A percentile compares a stretch with the other conserved stretches of the same genome.
phyloP scores from a whole-genome alignment of 176 grass and related monocot species.

The Carex parvula region DNA sequence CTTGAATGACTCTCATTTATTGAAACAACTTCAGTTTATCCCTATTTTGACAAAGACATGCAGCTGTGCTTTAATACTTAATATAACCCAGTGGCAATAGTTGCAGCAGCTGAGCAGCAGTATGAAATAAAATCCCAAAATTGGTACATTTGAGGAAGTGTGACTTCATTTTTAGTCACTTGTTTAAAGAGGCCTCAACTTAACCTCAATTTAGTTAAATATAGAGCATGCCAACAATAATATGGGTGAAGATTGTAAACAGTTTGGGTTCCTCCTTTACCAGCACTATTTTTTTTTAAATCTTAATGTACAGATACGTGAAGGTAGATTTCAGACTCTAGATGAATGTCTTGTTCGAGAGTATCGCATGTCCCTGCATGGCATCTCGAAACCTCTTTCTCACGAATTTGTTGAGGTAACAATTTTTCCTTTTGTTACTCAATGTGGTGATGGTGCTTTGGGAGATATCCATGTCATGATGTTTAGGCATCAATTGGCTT shows the following conservation, averaged over 20 bases:
- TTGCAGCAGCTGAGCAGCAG: not conserved
- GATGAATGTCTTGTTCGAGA: slow-evolving; percentile 96
- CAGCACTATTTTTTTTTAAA: not conserved
- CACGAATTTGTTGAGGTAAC: slow-evolving; percentile 89
- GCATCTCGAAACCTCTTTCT: slow-evolving; percentile 56
- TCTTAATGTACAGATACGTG: slow-evolving; percentile 54
- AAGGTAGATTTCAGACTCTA: slow-evolving; percentile 91
- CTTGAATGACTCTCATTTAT: no score
- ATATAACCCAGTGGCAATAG: slow-evolving; percentile 9
- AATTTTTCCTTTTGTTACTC: not conserved
- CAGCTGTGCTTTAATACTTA: slow-evolving; percentile 19
- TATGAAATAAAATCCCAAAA: not conserved
- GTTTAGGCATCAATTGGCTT: not conserved
- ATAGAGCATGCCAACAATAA: not conserved
- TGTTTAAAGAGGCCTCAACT: not conserved
- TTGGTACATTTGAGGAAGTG: not conserved
- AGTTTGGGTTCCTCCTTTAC: not conserved
- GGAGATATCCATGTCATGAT: not conserved
- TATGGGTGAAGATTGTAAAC: not conserved
- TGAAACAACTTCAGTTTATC: no score
- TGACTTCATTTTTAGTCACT: not conserved
- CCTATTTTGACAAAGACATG: no score
- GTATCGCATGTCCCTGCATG: slow-evolving; percentile 82
- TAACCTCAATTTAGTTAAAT: not conserved
- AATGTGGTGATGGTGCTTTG: not conserved